Percentiles rank a stretch among this genome's conserved stretches.
These are phyloP conservation scores for Eremomyces bilateralis DNA, from an alignment of 495 filamentous ascomycete species.

Conservation along the genomic window DNA sequence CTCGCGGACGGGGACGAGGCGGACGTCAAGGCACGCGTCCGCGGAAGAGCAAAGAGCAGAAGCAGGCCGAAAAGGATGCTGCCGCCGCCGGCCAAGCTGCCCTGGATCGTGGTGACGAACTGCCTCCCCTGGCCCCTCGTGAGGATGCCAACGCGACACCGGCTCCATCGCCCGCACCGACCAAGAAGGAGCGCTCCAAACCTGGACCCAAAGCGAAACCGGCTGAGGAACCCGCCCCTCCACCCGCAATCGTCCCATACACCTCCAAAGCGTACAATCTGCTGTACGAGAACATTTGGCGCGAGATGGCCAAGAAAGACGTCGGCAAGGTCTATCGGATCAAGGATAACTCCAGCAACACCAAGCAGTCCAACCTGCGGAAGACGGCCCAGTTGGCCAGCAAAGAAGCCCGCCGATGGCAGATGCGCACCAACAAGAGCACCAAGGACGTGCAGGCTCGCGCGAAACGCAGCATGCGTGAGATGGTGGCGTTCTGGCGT, in stretches of 20 bases:
- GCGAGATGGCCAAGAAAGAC: constrained; percentile 81
- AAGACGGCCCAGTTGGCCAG: constrained; percentile 95
- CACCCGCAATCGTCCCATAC: constrained; percentile 33
- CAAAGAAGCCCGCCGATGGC: constrained; percentile 95
- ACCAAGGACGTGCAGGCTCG: constrained; percentile 92
- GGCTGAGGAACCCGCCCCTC: constrained; percentile 20
- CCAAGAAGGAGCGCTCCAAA: constrained; percentile 11
- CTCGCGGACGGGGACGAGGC: constrained; percentile 15
- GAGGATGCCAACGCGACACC: constrained; percentile 38
- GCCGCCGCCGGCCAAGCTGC: constrained; percentile 77
- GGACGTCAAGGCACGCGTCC: constrained; percentile 24
- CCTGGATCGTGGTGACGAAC: constrained; percentile 62
- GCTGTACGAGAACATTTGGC: constrained; percentile 96
- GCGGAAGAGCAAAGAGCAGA: constrained; percentile 81
- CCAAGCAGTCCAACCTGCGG: constrained; percentile 75
- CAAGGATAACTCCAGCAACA: constrained; percentile 59
- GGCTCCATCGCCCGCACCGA: constrained; percentile 17
- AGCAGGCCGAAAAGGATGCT: constrained; percentile 82
- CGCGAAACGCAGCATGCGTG: constrained; percentile 93
- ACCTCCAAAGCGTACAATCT: constrained; percentile 86
- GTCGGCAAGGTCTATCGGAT: constrained; percentile 77
- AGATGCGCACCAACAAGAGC: constrained; percentile 92
- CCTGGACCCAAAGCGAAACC: not conserved
- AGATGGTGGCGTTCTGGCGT: constrained; percentile 99
- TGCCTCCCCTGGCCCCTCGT: constrained; percentile 35